A percentile compares a stretch with the other conserved stretches of the same genome.
These are phyloP conservation scores for Arbutus unedo DNA, from an alignment of 148 eudicot genomes.

Conservation along the genomic window DNA sequence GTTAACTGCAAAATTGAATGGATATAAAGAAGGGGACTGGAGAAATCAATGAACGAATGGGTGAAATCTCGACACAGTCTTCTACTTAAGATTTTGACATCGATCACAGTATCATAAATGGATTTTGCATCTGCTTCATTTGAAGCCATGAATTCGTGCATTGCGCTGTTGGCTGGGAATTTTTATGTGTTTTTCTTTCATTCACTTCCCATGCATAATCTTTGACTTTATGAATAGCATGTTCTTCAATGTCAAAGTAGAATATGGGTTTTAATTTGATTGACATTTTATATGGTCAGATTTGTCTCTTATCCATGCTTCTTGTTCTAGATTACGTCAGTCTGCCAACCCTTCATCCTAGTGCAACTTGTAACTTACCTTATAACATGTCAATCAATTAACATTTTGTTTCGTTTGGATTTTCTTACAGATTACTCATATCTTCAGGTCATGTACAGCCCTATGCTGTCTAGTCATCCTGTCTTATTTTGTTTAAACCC, in stretches of 20 bases:
- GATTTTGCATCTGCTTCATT: background rate
- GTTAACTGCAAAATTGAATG: background rate
- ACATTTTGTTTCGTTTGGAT: too few species aligned
- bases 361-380: background rate
- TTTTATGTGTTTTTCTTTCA: background rate
- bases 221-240: background rate
- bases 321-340: background rate
- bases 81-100: background rate
- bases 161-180: background rate
- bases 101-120: background rate
- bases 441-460: background rate
- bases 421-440: too few species aligned
- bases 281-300: background rate
- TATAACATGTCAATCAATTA: too few species aligned
- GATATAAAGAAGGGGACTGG: background rate
- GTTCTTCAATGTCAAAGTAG: background rate
- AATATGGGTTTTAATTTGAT: background rate
- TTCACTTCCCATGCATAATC: background rate
- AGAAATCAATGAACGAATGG: conserved; percentile 4
- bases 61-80: background rate
- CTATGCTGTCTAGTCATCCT: background rate
- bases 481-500: background rate
- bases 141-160: background rate
- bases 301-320: background rate
- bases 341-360: background rate